phyloP scores from a whole-genome alignment of 208 protist species.

The Leishmania tropica region DNA sequence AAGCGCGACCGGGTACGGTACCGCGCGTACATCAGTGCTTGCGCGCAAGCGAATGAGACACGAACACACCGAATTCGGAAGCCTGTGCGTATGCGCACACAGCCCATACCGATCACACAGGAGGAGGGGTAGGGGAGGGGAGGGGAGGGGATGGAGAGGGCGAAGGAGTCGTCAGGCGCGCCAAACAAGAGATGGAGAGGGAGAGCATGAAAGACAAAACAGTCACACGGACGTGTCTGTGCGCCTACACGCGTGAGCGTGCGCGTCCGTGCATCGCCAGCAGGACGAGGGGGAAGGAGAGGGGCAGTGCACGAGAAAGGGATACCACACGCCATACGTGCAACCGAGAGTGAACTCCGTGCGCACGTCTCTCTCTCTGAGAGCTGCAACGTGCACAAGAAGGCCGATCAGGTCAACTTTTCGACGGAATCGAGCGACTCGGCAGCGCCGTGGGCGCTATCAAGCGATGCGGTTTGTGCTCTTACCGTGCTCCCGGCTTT shows the following conservation, averaged over 20 bases:
- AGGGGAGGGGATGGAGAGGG: not conserved
- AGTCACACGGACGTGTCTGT: not conserved
- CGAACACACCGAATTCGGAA: not conserved
- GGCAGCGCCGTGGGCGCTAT: too few species aligned
- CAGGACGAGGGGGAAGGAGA: not conserved
- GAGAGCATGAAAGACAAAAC: not conserved
- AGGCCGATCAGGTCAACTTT: not conserved
- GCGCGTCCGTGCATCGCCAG: too few species aligned
- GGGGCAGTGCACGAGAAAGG: not conserved
- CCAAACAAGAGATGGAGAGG: not conserved
- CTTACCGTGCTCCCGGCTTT: not conserved
- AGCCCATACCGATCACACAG: not conserved
- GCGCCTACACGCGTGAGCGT: too few species aligned
- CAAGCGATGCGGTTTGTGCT: not conserved
- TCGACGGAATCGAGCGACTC: not conserved
- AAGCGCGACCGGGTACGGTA: constrained; percentile 84
- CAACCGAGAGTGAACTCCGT: not conserved
- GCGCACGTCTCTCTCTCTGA: not conserved
- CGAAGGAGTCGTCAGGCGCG: not conserved
- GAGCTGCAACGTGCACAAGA: not conserved
- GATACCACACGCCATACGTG: not conserved
- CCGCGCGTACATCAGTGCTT: constrained; percentile 72
- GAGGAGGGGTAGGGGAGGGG: not conserved
- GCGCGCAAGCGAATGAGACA: not conserved
- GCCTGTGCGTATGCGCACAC: not conserved